A percentile compares a stretch with the other conserved stretches of the same genome.
Evolutionary conservation across 306 rosid species (phyloP).

Genomic region (Cucumis sativus): Cucumber_9930_V3 NC_026660.2:24676501-24677000

Average conservation of each 20-base stretch:
- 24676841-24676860: background rate
- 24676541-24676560: slow-evolving; percentile 23
- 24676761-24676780: background rate
- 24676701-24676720: background rate
- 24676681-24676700: background rate
- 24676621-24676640: slow-evolving; percentile 9
- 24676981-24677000: background rate
- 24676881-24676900: background rate
- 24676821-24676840: too few relatives aligned
- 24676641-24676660: slow-evolving; percentile 25
- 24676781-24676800: background rate
- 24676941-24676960: background rate
- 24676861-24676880: background rate
- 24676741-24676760: background rate
- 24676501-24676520: slow-evolving; percentile 25
- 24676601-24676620: slow-evolving; percentile 24
- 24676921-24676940: background rate
- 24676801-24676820: too few relatives aligned
- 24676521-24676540: slow-evolving; percentile 37
- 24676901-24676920: background rate
- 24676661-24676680: background rate
- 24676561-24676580: slow-evolving; percentile 16
- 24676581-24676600: slow-evolving; percentile 31
- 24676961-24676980: background rate
- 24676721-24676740: background rate